Evolutionary conservation across 768 basidiomycete species (phyloP).

Genomic region (Pulveroboletus ravenelii): DNA sequence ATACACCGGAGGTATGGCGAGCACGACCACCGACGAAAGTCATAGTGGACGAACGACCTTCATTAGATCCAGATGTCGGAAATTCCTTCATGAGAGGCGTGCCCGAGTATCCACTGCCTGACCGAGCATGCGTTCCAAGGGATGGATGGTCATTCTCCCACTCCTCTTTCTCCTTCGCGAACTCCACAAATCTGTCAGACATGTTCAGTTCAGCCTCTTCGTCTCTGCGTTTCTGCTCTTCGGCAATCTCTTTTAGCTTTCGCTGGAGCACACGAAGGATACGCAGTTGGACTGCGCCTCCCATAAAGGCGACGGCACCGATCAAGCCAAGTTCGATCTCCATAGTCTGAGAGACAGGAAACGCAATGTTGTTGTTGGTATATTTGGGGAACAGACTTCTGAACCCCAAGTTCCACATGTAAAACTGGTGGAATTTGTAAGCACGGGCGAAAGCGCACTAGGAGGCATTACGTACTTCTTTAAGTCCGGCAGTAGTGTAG

Average conservation of each 20-base stretch:
- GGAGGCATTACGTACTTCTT: constrained; percentile 58
- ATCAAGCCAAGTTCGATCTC: constrained; percentile 89
- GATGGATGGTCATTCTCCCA: constrained; percentile 88
- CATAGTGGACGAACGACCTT: constrained; percentile 39
- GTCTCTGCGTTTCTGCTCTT: constrained; percentile 67
- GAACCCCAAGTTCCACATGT: constrained; percentile 94
- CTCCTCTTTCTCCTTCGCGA: constrained; percentile 66
- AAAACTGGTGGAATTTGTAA: constrained; percentile 56
- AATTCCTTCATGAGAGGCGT: constrained; percentile 65
- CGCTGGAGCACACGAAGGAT: constrained; percentile 75
- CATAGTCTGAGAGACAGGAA: constrained; percentile 87
- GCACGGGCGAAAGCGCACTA: neutral
- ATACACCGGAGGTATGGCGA: constrained; percentile 62
- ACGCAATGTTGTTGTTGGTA: constrained; percentile 57
- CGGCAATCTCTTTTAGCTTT: constrained; percentile 74
- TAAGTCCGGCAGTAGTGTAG: constrained; percentile 85
- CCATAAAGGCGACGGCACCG: constrained; percentile 78
- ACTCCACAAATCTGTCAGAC: constrained; percentile 58
- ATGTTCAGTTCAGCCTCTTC: constrained; percentile 73
- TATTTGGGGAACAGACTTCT: constrained; percentile 74
- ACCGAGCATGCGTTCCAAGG: constrained; percentile 53
- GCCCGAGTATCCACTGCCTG: constrained; percentile 59
- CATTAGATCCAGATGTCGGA: constrained; percentile 46
- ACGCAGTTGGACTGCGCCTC: constrained; percentile 84
- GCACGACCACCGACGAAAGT: constrained; percentile 50